A percentile compares a stretch with the other conserved stretches of the same genome.
Conservation (phyloP, 352 stramenopile species). For the Pythium coloratum region DNA sequence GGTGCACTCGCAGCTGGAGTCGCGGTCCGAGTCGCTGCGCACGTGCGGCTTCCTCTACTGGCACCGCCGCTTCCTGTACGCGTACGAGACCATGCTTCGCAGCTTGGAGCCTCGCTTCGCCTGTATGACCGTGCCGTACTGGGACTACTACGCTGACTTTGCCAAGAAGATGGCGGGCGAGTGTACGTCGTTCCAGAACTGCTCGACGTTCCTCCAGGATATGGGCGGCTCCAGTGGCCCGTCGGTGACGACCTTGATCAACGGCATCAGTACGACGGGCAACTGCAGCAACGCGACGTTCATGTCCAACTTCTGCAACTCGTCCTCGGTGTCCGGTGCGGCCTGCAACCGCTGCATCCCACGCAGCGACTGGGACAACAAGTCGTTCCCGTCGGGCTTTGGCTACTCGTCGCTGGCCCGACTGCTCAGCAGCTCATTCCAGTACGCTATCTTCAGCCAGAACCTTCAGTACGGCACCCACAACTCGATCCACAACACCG, state of each 20-base stretch:
- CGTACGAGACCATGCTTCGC: slow-evolving; percentile 78
- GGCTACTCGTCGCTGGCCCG: slow-evolving; percentile 49
- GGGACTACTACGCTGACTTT: slow-evolving; percentile 75
- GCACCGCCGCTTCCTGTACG: slow-evolving; percentile 68
- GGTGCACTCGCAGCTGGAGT: slow-evolving; percentile 45
- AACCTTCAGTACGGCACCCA: slow-evolving; percentile 64
- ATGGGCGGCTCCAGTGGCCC: slow-evolving; percentile 49
- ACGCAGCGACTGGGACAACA: slow-evolving; percentile 45
- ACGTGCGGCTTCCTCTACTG: slow-evolving; percentile 66
- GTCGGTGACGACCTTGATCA: slow-evolving; percentile 21
- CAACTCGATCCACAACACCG: slow-evolving; percentile 68
- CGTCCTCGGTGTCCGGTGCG: slow-evolving; percentile 30
- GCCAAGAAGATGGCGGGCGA: slow-evolving; percentile 35
- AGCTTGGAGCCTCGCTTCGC: slow-evolving; percentile 55
- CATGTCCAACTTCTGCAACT: slow-evolving; percentile 52
- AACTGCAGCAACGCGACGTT: slow-evolving; percentile 27
- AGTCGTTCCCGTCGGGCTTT: slow-evolving; percentile 53
- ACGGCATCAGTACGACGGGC: slow-evolving; percentile 22
- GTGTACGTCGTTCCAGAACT: slow-evolving; percentile 52
- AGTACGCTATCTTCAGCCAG: slow-evolving; percentile 47
- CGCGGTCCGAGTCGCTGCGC: slow-evolving; percentile 40
- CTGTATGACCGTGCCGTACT: slow-evolving; percentile 78
- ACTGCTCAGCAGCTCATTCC: slow-evolving; percentile 47
- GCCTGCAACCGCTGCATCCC: slow-evolving; percentile 57
- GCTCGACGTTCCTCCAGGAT: slow-evolving; percentile 60